Evolutionary conservation across 257 asterid species (phyloP).

Genomic region (Solanum pinnatisectum): DNA sequence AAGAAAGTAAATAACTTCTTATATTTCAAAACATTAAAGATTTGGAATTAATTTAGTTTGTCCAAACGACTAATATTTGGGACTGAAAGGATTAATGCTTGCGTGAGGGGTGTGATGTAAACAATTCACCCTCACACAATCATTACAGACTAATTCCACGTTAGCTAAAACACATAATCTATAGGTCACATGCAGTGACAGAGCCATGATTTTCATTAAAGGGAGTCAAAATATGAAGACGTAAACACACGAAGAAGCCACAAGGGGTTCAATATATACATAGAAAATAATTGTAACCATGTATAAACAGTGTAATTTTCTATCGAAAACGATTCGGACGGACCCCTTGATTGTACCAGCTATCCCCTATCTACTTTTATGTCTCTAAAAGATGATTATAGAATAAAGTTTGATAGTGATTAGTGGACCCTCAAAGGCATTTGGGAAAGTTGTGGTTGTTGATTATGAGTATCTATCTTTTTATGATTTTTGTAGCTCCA

Average conservation of each 20-base stretch:
- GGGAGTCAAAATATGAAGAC: no score
- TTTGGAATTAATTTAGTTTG: no score
- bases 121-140: not conserved
- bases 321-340: not conserved
- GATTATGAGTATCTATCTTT: not conserved
- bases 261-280: no score
- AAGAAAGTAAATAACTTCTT: no score
- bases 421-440: not conserved
- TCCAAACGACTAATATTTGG: no score
- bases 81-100: no score
- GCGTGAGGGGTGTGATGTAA: not conserved
- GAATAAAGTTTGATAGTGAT: not conserved
- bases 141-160: not conserved
- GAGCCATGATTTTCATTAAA: not conserved
- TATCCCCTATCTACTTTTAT: not conserved
- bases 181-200: rapidly evolving
- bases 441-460: not conserved
- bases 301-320: no score
- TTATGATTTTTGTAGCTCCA: no score
- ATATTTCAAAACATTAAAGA: no score
- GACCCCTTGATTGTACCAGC: no score
- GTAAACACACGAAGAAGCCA: no score
- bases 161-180: not conserved
- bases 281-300: no score
- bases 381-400: not conserved